Evolutionary conservation across 441 rosid genomes (phyloP), one percentile per base, ranked within the genome.

Genomic region (Euphorbia schlechtendalii): DNA sequence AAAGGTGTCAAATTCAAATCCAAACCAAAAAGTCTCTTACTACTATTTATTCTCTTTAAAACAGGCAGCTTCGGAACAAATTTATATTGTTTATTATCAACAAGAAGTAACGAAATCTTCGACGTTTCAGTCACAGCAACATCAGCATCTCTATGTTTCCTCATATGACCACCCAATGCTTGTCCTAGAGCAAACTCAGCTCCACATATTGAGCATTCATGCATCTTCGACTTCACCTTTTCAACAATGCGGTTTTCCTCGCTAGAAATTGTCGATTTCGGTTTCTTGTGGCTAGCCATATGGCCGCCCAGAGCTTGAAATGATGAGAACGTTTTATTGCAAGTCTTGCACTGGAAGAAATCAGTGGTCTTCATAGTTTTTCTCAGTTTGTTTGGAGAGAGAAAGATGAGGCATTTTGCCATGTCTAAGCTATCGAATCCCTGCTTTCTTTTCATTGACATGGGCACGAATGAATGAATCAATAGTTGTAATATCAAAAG

Each of bases 381-480:
- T 17, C 9, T 8, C 1, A 34, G 32, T 15, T 56, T 64, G 45
- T 45, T 49, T 30, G 76, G 77, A 30, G 87, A 78, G 28, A 81
- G 64, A 21, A 78, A 21, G 15, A 85, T 68, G 6, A 85, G 71
- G 56, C 71, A 72, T 59, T 68, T 81, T 0, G 82, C 84, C 68
- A 75, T 57, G 58, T 78, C 90, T 24, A 83, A 27, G n/a, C 66
- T 70, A 36, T 65, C 69, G 0, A 64, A 49, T 40, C 75, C 82
- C 9, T 6, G 74, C 72, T 17, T 20, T 74, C 85, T 80, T 71
- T 82, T 82, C 81, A 81, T 76, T 12, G 69, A 68, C 38, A 70
- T 53, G 1, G 1, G 17, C 20, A 24, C 18, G n/a, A n/a, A n/a
- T n/a, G n/a, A n/a, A n/a, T n/a, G n/a, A n/a, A n/a, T n/a, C n/a